Evolutionary conservation across 1,139 yeast genomes (phyloP).

Genomic region (Citeromyces siamensis): DNA sequence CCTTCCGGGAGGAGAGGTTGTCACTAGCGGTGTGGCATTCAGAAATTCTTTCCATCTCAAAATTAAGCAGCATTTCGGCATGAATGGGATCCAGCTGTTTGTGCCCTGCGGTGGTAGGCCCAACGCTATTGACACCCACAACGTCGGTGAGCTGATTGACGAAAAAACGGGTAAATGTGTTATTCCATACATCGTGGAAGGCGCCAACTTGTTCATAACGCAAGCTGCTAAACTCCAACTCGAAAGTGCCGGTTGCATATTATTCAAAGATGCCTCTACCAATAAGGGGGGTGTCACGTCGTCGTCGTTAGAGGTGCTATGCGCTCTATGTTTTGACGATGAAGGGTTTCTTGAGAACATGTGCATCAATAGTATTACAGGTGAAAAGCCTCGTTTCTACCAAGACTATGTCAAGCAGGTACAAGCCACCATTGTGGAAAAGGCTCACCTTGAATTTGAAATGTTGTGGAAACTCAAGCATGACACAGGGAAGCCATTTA

Average conservation of each 20-base stretch:
- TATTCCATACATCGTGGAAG: constrained; percentile 89
- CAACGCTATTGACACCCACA: constrained; percentile 84
- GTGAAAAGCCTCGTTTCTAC: constrained; percentile 61
- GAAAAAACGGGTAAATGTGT: constrained; percentile 62
- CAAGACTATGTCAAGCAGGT: constrained; percentile 73
- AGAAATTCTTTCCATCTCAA: constrained; percentile 85
- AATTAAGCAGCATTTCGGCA: constrained; percentile 49
- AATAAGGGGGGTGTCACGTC: constrained; percentile 99
- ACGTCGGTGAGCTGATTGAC: constrained; percentile 63
- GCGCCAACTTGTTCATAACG: constrained; percentile 91
- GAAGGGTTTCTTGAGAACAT: constrained; percentile 61
- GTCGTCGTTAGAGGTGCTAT: constrained; percentile 88
- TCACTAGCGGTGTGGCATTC: constrained; percentile 83
- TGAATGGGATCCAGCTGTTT: constrained; percentile 58
- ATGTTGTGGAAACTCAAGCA: constrained; percentile 74
- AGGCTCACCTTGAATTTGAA: constrained; percentile 79
- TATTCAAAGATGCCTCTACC: constrained; percentile 94
- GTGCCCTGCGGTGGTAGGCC: constrained; percentile 99
- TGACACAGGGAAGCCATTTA: constrained; percentile 55
- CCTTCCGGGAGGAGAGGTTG: constrained; percentile 65
- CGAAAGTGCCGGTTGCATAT: constrained; percentile 76
- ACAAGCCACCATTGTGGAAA: constrained; percentile 59
- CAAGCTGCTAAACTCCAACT: constrained; percentile 84
- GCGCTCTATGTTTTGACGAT: constrained; percentile 87
- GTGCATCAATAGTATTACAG: constrained; percentile 51